Conservation (phyloP, 129 eudicot species). For the Helichrysum umbraculigerum region DNA sequence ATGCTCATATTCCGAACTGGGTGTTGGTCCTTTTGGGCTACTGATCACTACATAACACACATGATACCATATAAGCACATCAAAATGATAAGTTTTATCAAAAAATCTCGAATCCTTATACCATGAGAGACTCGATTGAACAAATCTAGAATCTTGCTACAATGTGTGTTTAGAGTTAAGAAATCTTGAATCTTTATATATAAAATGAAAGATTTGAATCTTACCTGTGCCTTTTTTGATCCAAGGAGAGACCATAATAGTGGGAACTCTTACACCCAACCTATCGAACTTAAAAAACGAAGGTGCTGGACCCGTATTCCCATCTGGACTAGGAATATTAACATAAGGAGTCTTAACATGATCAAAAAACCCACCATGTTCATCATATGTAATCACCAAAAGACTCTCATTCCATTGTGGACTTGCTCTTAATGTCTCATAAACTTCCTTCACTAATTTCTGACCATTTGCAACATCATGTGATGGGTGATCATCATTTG, state of each 20-base stretch:
- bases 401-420: constrained; percentile 96
- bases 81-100: constrained; percentile 14
- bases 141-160: constrained; percentile 12
- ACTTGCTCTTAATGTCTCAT: constrained; percentile 80
- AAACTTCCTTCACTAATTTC: constrained; percentile 85
- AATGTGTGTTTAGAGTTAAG: not conserved
- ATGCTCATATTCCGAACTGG: constrained; percentile 87
- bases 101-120: constrained; percentile 13
- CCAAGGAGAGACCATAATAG: constrained; percentile 99
- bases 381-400: constrained; percentile 89
- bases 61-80: constrained; percentile 1
- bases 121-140: not conserved
- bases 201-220: not conserved
- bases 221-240: constrained; percentile 95
- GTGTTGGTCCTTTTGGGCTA: constrained; percentile 82
- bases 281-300: constrained; percentile 87
- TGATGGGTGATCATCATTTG: constrained; percentile 97
- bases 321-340: constrained; percentile 92
- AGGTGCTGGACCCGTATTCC: constrained; percentile 93
- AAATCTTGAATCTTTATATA: constrained; percentile 1
- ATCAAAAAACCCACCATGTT: constrained; percentile 97
- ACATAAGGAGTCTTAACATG: constrained; percentile 91
- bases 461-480: constrained; percentile 99
- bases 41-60: constrained; percentile 61
- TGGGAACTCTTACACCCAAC: constrained; percentile 92